A percentile compares a stretch with the other conserved stretches of the same genome.
Conservation (phyloP, 2,329 filamentous ascomycete genomes). For the Ambrosiella xylebori region DNA sequence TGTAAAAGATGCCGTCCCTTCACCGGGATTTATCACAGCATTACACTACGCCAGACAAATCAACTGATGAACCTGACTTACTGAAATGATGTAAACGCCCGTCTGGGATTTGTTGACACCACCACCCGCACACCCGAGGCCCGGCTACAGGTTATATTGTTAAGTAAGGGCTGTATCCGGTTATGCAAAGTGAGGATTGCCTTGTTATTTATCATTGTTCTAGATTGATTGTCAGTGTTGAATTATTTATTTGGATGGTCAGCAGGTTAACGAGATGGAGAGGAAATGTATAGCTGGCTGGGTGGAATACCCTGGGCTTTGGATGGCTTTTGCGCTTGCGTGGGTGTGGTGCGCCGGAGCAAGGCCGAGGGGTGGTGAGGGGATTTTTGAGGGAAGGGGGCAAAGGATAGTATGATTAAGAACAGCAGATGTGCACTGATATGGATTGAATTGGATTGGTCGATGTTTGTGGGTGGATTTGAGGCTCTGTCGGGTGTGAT, state of each 20-base stretch:
- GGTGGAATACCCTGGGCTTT: neutral
- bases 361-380: neutral
- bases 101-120: neutral
- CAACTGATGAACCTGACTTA: neutral
- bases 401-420: neutral
- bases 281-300: neutral
- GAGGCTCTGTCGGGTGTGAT: neutral
- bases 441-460: neutral
- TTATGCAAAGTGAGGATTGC: too few species aligned
- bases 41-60: neutral
- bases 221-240: neutral
- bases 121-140: neutral
- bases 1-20: neutral
- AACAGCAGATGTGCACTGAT: neutral
- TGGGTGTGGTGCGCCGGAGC: neutral
- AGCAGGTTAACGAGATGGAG: neutral
- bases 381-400: neutral
- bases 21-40: neutral
- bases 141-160: too few species aligned
- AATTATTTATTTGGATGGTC: neutral
- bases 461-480: neutral
- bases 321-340: neutral
- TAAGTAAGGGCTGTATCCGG: too few species aligned
- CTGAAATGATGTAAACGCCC: neutral
- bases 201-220: too few species aligned